These are phyloP conservation scores for Eucalyptus pauciflora DNA, from an alignment of 345 rosid species.

Conservation along the genomic window DNA sequence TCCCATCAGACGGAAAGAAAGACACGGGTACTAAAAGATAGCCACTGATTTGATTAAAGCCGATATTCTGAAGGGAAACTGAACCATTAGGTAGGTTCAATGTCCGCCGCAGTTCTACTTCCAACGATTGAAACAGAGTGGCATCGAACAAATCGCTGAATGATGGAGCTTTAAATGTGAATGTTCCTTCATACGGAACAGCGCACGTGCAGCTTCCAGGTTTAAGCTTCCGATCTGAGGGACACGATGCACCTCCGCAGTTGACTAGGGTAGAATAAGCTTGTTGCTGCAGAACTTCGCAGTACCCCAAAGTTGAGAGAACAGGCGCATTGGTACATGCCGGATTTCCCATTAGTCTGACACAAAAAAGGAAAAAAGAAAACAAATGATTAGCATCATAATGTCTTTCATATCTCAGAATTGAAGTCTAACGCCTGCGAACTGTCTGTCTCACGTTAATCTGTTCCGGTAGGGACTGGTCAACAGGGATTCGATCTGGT, in stretches of 20 bases:
- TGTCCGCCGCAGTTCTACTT: constrained; percentile 63
- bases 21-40: constrained; percentile 74
- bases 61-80: constrained; percentile 68
- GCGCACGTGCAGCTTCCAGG: constrained; percentile 93
- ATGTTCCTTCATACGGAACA: constrained; percentile 72
- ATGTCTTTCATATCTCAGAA: not conserved
- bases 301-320: not conserved
- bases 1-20: constrained; percentile 60
- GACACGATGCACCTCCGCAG: constrained; percentile 56
- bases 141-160: constrained; percentile 58
- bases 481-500: not conserved
- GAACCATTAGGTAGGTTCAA: constrained; percentile 68
- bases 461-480: constrained; percentile 18
- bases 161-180: constrained; percentile 66
- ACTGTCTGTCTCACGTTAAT: constrained; percentile 28
- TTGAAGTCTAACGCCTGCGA: not conserved
- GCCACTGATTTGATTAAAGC: constrained; percentile 53
- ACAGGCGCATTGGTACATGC: constrained; percentile 49
- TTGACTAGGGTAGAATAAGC: constrained; percentile 63
- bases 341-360: constrained; percentile 82
- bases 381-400: not conserved
- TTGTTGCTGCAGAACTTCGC: fast-evolving
- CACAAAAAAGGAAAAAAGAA: not conserved
- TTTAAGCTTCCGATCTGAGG: constrained; percentile 57
- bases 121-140: constrained; percentile 53